Conservation (phyloP, 106 monocot species). For the Dendrobium nobile region DNA sequence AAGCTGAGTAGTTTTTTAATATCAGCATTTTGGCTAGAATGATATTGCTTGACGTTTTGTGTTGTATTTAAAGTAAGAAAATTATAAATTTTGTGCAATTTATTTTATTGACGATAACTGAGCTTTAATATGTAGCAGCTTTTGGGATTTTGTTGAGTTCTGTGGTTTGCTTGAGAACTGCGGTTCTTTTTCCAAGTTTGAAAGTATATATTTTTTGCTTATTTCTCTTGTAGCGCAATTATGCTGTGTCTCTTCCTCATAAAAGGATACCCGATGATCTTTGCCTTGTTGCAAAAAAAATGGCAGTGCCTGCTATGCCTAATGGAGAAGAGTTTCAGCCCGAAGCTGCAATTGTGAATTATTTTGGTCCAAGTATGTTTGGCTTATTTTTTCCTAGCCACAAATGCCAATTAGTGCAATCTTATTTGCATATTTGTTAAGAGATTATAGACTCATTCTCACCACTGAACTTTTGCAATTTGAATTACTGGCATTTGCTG, state of each 20-base stretch:
- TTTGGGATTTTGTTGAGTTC: not conserved
- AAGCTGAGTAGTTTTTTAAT: not conserved
- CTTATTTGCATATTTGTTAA: not conserved
- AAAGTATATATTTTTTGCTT: not conserved
- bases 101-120: not conserved
- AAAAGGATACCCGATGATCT: constrained; percentile 78
- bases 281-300: constrained; percentile 65
- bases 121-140: not conserved
- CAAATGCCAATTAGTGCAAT: not conserved
- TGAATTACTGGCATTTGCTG: not conserved
- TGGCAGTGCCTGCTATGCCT: constrained; percentile 79
- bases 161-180: not conserved
- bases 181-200: not conserved
- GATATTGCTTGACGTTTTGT: not conserved
- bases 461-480: not conserved
- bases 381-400: not conserved
- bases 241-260: constrained; percentile 71
- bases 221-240: constrained; percentile 57
- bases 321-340: constrained; percentile 67
- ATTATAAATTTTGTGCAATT: not conserved
- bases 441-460: not conserved
- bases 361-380: constrained; percentile 82
- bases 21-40: not conserved
- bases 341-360: constrained; percentile 96
- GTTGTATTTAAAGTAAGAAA: not conserved